Base-by-base conservation (phyloP, 495 filamentous ascomycete species). In the Aspergillus leporis region DNA sequence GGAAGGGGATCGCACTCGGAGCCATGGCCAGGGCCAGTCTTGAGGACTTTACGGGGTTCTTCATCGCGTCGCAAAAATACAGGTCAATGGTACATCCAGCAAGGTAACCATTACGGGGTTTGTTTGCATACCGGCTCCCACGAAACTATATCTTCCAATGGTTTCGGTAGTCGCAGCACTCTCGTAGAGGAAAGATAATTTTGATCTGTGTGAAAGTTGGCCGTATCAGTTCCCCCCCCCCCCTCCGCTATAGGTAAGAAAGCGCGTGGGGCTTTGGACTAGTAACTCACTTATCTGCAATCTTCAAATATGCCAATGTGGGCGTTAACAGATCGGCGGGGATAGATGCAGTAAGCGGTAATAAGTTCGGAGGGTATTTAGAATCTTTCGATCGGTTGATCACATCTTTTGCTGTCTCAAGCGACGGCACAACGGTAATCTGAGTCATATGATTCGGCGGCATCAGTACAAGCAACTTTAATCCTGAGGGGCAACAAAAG, bases 81-180 rank as follows among this genome's bases (percentile, higher is more conserved):
- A 38, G 41, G 58, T 56, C 41, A 46, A 48, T 21, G 32, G 50
- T 23, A 32, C 31, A 28, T 54, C n/a, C 16, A 55, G 60, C 32
- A 64, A 49, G 25, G 45, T 5, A 46, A 31, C 51, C 38, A 41
- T 41, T 13, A 61, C n/a, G 23, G n/a, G 22, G 22, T 25, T 45
- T 18, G 5, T 18, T 13, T 19, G 56, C 81, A 47, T 62, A 89
- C 91, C 88, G 57, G 91, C 89, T 58, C 95, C 94, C 45, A 98
- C 85, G 72, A 98, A 98, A 73, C 91, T 96, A 70, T 96, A 96
- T 61, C 95, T 80, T 36, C 92, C 93, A 62, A 98, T 90, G 1
- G 86, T 92, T 75, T 97, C 93, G 23, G 87, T 86, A 14, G 91
- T 95, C 22, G 91, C 90, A 7, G 92, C 94, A 68, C 91, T 96